Evolutionary conservation across 177 flowering plant genomes (phyloP).

Genomic region (Vitis hybrid): DNA sequence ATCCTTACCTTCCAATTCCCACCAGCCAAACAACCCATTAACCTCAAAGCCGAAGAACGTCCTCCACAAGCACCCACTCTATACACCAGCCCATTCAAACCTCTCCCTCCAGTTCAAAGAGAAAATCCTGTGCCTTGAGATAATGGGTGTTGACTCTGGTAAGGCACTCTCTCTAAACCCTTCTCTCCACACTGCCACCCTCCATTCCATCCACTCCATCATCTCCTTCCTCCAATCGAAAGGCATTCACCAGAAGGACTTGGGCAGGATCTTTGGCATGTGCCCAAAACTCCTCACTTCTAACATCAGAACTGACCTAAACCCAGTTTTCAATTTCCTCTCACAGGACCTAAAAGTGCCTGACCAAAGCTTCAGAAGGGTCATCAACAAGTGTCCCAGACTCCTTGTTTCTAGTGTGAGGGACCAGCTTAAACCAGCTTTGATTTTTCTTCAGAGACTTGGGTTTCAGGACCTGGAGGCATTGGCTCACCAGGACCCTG

Average conservation of each 20-base stretch:
- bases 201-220: conserved; percentile 66
- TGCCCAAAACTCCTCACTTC: conserved; percentile 82
- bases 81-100: conserved; percentile 36
- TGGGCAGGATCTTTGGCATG: conserved; percentile 85
- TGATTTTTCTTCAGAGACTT: conserved; percentile 67
- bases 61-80: conserved; percentile 55
- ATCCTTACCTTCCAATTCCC: conserved; percentile 18
- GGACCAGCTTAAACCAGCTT: conserved; percentile 81
- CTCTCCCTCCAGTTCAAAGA: conserved; percentile 76
- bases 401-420: conserved; percentile 60
- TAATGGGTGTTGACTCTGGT: conserved; percentile 93
- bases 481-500: conserved; percentile 73
- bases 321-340: conserved; percentile 74
- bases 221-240: conserved; percentile 76
- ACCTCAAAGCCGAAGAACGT: conserved; percentile 39
- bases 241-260: conserved; percentile 78
- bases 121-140: conserved; percentile 82
- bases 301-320: conserved; percentile 52
- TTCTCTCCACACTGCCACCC: conserved; percentile 63
- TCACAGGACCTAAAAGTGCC: conserved; percentile 67
- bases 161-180: conserved; percentile 85
- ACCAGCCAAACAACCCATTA: conserved; percentile 20
- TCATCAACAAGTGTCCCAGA: conserved; percentile 84
- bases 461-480: conserved; percentile 67
- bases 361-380: conserved; percentile 49